Evolutionary conservation across 148 eudicot species (phyloP).

Genomic region (Rhododendron vialii): DNA sequence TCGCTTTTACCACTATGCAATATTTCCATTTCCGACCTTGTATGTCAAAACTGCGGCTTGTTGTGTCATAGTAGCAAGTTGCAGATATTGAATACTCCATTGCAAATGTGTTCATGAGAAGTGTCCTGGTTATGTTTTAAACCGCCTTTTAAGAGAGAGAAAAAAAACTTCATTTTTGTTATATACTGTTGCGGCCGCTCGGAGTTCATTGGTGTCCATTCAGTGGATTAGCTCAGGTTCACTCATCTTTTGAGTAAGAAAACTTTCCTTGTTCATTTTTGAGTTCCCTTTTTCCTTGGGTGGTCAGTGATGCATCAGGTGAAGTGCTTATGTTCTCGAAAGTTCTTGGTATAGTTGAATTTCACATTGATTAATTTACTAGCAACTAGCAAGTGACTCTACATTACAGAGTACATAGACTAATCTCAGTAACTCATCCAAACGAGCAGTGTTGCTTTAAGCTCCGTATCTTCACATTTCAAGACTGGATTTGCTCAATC

Average conservation of each 20-base stretch:
- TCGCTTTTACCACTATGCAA: neutral
- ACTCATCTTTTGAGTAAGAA: slow-evolving; percentile 31
- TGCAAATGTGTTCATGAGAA: neutral
- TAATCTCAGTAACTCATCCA: neutral
- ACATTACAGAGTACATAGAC: neutral
- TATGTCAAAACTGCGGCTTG: neutral
- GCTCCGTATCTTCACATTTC: neutral
- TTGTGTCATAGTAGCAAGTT: neutral
- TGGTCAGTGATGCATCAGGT: neutral
- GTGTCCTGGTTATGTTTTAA: neutral
- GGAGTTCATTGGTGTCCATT: slow-evolving; percentile 30
- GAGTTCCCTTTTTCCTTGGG: neutral
- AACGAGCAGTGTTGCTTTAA: neutral
- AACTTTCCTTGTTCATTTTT: neutral
- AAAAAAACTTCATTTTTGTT: neutral
- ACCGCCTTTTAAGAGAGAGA: neutral
- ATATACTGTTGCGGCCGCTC: slow-evolving; percentile 24
- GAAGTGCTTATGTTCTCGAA: neutral
- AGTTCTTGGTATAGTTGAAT: neutral
- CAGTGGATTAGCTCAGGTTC: slow-evolving; percentile 20
- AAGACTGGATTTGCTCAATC: neutral
- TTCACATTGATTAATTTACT: neutral
- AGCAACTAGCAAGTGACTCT: neutral
- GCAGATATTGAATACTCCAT: neutral
- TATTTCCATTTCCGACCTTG: neutral